phyloP scores from a whole-genome alignment of 345 rosid species.

The Cochlearia excelsa region DNA sequence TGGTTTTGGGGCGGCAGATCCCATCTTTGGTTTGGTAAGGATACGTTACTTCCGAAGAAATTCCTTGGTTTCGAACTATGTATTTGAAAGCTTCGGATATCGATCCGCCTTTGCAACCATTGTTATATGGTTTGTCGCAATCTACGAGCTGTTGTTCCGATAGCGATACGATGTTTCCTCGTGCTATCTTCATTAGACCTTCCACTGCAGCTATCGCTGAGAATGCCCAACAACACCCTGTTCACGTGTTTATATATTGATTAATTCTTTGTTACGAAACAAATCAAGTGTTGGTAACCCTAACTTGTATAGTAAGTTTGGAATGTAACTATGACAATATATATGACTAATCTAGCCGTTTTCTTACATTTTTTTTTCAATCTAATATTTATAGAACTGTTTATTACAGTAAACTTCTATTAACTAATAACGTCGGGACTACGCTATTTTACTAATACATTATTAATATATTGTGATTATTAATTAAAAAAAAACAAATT shows the following conservation, averaged over 20 bases:
- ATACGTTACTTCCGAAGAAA: conserved; percentile 42
- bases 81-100: conserved; percentile 44
- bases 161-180: conserved; percentile 41
- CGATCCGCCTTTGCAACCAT: conserved; percentile 49
- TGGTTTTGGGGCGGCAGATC: conserved; percentile 29
- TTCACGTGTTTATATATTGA: not conserved
- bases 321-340: too few species aligned
- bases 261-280: not conserved
- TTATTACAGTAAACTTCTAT: too few species aligned
- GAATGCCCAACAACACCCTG: conserved; percentile 63
- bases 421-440: too few species aligned
- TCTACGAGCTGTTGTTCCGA: conserved; percentile 56
- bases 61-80: conserved; percentile 41
- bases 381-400: too few species aligned
- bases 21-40: conserved; percentile 43
- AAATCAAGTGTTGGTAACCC: too few species aligned
- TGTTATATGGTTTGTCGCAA: conserved; percentile 36
- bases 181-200: conserved; percentile 42
- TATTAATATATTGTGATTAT: too few species aligned
- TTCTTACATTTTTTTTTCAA: too few species aligned
- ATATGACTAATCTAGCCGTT: too few species aligned
- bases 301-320: too few species aligned
- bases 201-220: conserved; percentile 61
- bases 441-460: too few species aligned
- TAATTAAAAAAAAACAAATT: not conserved